These are phyloP conservation scores for Rhododendron mucronatum DNA, from an alignment of 148 eudicot genomes.

Conservation along the genomic window DNA sequence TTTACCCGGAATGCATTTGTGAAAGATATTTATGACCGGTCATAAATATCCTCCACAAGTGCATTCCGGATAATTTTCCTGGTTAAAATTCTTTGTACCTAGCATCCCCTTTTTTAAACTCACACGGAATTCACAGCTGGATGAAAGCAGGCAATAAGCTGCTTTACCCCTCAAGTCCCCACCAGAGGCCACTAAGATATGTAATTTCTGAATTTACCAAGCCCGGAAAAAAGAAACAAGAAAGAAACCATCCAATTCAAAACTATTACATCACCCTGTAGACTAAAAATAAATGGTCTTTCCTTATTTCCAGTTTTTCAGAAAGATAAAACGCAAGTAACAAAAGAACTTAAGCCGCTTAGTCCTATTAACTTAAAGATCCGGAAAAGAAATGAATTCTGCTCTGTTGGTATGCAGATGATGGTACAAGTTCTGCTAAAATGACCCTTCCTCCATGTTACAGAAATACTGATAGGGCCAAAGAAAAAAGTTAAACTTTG, in stretches of 20 bases:
- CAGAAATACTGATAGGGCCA: not conserved
- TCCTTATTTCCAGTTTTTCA: not conserved
- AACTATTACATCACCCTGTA: not conserved
- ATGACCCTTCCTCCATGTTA: not conserved
- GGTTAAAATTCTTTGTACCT: no score
- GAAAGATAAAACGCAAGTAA: slow-evolving; percentile 1
- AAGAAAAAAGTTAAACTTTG: not conserved
- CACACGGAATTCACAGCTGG: not conserved
- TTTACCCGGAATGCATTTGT: no score
- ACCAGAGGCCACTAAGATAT: not conserved
- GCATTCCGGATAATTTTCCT: no score
- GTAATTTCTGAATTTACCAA: not conserved
- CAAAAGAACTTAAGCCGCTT: not conserved
- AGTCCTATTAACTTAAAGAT: not conserved
- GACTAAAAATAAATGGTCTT: not conserved
- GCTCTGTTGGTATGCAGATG: not conserved
- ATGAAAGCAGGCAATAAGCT: not conserved
- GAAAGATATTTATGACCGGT: no score
- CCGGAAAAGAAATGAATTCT: not conserved
- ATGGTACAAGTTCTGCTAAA: not conserved
- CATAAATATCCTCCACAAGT: no score
- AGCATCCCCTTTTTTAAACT: not conserved
- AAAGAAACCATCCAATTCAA: not conserved
- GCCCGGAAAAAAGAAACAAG: no score
- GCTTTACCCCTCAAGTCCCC: not conserved